These are phyloP conservation scores for Fusarium annulatum DNA, from an alignment of 2,329 filamentous ascomycete genomes.

Conservation along the genomic window DNA sequence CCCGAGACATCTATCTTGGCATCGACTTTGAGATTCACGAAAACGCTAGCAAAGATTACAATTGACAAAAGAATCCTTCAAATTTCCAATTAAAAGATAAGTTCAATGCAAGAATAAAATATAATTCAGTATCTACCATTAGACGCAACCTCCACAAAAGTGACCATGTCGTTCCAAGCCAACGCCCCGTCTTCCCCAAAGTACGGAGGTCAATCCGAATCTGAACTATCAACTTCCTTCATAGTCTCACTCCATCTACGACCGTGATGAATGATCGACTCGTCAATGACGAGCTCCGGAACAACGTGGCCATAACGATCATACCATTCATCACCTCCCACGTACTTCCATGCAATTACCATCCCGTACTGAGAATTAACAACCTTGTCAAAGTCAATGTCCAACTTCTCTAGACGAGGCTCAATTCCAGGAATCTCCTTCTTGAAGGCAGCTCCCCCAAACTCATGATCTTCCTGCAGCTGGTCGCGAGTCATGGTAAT, in stretches of 20 bases:
- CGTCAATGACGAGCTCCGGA: background rate
- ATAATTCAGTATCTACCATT: no score
- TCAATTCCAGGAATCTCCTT: background rate
- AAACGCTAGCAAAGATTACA: no score
- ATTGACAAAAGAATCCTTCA: no score
- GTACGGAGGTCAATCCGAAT: rapidly evolving
- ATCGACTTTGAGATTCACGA: no score
- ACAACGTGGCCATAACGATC: background rate
- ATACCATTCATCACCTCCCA: background rate
- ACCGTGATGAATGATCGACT: background rate
- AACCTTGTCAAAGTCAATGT: background rate
- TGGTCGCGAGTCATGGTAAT: background rate
- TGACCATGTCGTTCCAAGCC: no score
- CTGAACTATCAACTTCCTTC: background rate
- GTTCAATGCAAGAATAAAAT: no score
- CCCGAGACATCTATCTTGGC: no score
- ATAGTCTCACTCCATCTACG: background rate
- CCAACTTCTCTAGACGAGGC: background rate
- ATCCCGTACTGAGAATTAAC: background rate
- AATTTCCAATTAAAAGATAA: no score
- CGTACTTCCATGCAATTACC: background rate
- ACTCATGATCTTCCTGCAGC: background rate
- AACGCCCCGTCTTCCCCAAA: no score
- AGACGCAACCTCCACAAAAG: no score
- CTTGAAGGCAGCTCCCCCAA: background rate